Percentiles rank a stretch among this genome's conserved stretches.
Evolutionary conservation across 1,284 basidiomycete species (phyloP).

Genomic region (Paramarasmius palmivorus): DNA sequence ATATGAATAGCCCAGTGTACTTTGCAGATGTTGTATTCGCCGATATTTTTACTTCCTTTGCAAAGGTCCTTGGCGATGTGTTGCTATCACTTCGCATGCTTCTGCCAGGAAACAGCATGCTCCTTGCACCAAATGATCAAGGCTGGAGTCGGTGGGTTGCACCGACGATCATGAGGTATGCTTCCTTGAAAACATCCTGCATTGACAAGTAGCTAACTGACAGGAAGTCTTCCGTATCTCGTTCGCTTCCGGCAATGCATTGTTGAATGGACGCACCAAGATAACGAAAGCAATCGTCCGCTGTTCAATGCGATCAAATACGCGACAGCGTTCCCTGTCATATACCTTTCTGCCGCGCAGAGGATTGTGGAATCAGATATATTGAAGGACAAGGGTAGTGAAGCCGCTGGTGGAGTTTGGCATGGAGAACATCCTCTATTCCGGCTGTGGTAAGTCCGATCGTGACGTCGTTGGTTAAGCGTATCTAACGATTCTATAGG

Average conservation of each 20-base stretch:
- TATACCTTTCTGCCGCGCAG: conserved; percentile 89
- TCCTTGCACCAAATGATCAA: conserved; percentile 60
- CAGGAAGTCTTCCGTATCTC: conserved; percentile 80
- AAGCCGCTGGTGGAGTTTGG: conserved; percentile 54
- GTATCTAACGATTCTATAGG: conserved; percentile 46
- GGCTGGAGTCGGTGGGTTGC: conserved; percentile 74
- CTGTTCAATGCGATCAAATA: conserved; percentile 98
- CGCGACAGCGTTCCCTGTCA: conserved; percentile 96
- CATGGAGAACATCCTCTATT: conserved; percentile 79
- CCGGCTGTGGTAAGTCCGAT: conserved; percentile 70
- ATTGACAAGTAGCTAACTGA: conserved; percentile 15
- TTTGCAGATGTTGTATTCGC: conserved; percentile 95
- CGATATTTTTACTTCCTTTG: conserved; percentile 95
- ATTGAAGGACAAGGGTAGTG: conserved; percentile 47
- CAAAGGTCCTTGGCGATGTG: conserved; percentile 94
- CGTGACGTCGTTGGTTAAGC: conserved; percentile 4
- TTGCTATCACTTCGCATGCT: conserved; percentile 88
- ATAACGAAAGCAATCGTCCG: conserved; percentile 68
- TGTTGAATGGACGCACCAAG: conserved; percentile 77
- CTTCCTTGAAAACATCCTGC: not conserved
- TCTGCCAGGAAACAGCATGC: conserved; percentile 73
- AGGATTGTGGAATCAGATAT: conserved; percentile 64
- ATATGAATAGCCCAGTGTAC: conserved; percentile 62
- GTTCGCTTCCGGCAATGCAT: conserved; percentile 94
- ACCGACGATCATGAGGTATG: conserved; percentile 85